These are phyloP conservation scores for Dispira simplex DNA, from an alignment of 192 early-diverging fungal genomes.

Conservation along the genomic window DNA sequence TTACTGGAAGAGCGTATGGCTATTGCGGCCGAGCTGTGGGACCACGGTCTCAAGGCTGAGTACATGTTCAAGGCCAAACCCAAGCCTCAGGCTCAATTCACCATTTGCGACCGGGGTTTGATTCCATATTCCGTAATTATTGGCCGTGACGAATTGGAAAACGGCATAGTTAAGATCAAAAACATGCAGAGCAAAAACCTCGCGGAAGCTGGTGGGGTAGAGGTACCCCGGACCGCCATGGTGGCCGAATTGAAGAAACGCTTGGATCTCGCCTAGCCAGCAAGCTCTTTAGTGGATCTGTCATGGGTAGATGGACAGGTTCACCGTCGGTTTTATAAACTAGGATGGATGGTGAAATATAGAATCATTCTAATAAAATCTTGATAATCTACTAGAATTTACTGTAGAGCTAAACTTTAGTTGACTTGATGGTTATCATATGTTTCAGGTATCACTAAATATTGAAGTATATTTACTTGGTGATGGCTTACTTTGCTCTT, in stretches of 20 bases:
- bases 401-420: no score
- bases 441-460: no score
- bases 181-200: constrained; percentile 52
- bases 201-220: constrained; percentile 32
- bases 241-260: constrained; percentile 27
- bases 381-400: no score
- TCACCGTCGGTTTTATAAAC: no score
- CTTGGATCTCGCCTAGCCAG: constrained; percentile 12
- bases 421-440: no score
- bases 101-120: constrained; percentile 61
- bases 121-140: constrained; percentile 88
- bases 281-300: no score
- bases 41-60: constrained; percentile 76
- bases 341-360: no score
- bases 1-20: constrained; percentile 80
- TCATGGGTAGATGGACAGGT: no score
- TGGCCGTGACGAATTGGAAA: constrained; percentile 62
- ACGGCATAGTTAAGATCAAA: constrained; percentile 77
- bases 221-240: constrained; percentile 31
- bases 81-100: constrained; percentile 60
- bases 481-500: no score
- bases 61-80: constrained; percentile 90
- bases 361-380: no score
- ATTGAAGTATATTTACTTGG: no score
- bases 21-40: constrained; percentile 79